phyloP scores from a whole-genome alignment of 495 filamentous ascomycete species.

The Aspergillus nanangensis region DNA sequence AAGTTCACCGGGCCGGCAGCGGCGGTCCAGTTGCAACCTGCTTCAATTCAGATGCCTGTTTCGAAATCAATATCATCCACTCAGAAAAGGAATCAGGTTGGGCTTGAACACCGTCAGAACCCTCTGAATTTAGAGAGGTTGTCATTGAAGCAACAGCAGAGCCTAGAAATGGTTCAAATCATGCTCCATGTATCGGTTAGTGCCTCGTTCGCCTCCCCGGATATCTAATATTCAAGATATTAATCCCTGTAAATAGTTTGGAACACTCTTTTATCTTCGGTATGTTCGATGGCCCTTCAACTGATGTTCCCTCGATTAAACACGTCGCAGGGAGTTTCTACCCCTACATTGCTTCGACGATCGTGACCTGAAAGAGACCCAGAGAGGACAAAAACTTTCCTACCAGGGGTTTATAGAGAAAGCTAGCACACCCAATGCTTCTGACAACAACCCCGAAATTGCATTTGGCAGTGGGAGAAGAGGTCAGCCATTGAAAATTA shows the following conservation, averaged over 20 bases:
- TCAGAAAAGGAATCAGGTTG: conserved; percentile 13
- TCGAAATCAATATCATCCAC: conserved; percentile 1
- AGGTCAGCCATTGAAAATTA: conserved; percentile 27
- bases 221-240: background rate
- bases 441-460: conserved; percentile 1
- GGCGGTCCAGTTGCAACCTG: conserved; percentile 15
- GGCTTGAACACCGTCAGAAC: conserved; percentile 9
- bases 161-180: conserved; percentile 45
- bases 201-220: conserved; percentile 3
- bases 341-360: conserved; percentile 26
- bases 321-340: conserved; percentile 30
- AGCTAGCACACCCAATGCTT: background rate
- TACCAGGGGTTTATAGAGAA: conserved; percentile 25
- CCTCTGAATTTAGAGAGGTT: conserved; percentile 3
- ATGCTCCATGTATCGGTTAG: conserved; percentile 38
- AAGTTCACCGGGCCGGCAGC: conserved; percentile 18
- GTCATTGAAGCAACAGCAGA: conserved; percentile 34
- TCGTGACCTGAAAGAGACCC: conserved; percentile 21
- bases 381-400: conserved; percentile 15
- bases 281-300: conserved; percentile 8
- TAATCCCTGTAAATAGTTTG: conserved; percentile 16
- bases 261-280: conserved; percentile 28
- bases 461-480: conserved; percentile 18
- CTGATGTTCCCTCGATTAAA: background rate
- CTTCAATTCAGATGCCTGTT: background rate